These are phyloP conservation scores for Venturia oleaginea DNA, from an alignment of 2,329 filamentous ascomycete genomes.

Conservation along the genomic window DNA sequence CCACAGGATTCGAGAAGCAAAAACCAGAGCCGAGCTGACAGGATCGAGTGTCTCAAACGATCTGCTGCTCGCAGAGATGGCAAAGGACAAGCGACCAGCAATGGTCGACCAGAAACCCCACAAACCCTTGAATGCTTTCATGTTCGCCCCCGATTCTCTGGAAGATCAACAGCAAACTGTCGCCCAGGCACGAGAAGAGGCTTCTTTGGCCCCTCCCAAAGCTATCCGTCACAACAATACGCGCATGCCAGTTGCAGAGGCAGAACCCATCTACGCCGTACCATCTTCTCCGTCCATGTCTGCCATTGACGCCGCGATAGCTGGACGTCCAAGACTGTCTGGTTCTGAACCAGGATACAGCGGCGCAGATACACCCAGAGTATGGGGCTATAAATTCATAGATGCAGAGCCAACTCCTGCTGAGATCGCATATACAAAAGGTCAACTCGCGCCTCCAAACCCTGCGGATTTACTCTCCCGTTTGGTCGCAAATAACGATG, in stretches of 20 bases:
- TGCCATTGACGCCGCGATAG: conserved; percentile 74
- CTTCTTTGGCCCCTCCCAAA: conserved; percentile 58
- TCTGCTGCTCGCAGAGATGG: conserved; percentile 48
- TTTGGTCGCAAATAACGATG: background rate
- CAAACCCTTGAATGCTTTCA: conserved; percentile 71
- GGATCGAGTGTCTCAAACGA: conserved; percentile 37
- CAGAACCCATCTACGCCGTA: conserved; percentile 30
- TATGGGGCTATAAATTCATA: conserved; percentile 13
- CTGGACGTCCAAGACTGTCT: conserved; percentile 55
- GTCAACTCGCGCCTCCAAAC: background rate
- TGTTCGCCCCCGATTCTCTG: conserved; percentile 68
- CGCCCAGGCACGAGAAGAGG: conserved; percentile 57
- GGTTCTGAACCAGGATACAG: conserved; percentile 11
- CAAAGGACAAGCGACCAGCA: conserved; percentile 58
- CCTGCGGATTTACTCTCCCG: background rate
- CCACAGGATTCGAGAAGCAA: conserved; percentile 48
- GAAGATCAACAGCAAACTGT: conserved; percentile 49
- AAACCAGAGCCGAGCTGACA: conserved; percentile 59
- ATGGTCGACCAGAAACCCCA: conserved; percentile 67
- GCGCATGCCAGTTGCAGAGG: conserved; percentile 50
- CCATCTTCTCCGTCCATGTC: conserved; percentile 77
- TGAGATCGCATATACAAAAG: conserved; percentile 9
- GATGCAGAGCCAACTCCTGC: conserved; percentile 13
- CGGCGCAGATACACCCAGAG: conserved; percentile 13
- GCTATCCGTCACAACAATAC: conserved; percentile 77